Evolutionary conservation across 495 filamentous ascomycete genomes (phyloP).

Genomic region (Elasticomyces elasticus): DNA sequence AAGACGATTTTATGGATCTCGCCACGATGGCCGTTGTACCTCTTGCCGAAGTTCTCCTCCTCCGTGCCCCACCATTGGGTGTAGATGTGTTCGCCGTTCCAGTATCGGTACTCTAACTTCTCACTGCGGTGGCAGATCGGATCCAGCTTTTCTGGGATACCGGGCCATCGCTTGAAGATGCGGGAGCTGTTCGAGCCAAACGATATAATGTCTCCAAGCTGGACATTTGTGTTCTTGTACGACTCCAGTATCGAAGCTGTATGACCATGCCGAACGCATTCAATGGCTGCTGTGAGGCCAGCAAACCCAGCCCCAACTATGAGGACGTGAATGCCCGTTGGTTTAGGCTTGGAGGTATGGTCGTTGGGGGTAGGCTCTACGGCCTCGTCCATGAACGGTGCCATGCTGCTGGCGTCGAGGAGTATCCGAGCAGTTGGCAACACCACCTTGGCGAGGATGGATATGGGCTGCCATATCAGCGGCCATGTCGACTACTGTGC

Average conservation of each 20-base stretch:
- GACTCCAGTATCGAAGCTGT: conserved; percentile 47
- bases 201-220: conserved; percentile 33
- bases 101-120: conserved; percentile 36
- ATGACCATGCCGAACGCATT: conserved; percentile 57
- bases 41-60: conserved; percentile 33
- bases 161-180: conserved; percentile 49
- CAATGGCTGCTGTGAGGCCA: conserved; percentile 53
- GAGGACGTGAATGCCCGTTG: conserved; percentile 48
- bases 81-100: conserved; percentile 34
- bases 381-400: conserved; percentile 9
- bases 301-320: conserved; percentile 56
- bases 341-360: conserved; percentile 1
- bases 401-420: background rate
- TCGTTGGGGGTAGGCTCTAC: background rate
- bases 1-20: conserved; percentile 53
- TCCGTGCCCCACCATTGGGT: conserved; percentile 30
- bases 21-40: conserved; percentile 53
- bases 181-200: conserved; percentile 39
- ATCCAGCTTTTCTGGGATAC: conserved; percentile 41
- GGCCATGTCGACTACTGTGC: background rate
- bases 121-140: conserved; percentile 41
- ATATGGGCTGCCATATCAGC: background rate
- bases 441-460: background rate
- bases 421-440: background rate
- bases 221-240: conserved; percentile 16